Base-by-base conservation (phyloP, 1,284 basidiomycete species). In the Sporisorium graminicola region DNA sequence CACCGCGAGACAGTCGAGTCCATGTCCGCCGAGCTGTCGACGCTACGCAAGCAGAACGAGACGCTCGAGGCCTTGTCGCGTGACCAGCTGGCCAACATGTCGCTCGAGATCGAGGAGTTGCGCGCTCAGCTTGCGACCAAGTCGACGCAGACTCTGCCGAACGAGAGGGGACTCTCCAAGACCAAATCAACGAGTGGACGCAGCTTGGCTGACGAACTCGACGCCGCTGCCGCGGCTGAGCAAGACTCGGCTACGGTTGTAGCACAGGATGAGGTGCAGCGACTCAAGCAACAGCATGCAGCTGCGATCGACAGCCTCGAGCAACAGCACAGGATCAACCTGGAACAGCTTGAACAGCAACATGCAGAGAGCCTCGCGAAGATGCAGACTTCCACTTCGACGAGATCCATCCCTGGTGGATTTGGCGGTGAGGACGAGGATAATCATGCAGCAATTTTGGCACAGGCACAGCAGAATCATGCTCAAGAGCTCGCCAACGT, bases 191-290 rank as follows among this genome's bases (percentile, higher is more conserved):
- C 55, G 49, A 58, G 68, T 54, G 42, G 54, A 37, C 50, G 58
- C 35, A 75, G 65, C 89, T 98, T 63, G 95, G 98, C 88, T 91
- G 95, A 59, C 96, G 95, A 16, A 93, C 94, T 5, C 94, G 94
- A 58, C 16, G 66, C 61, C n/a, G 66, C 56, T 12, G 46, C 68
- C 5, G 58, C 37, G 6, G 68, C 63, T 29, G 74, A 79, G 64
- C 65, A 67, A 18, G 37, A 65, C n/a, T 9, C 57, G 8, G 55
- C 53, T 18, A 44, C 18, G 5, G 31, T 29, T 14, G 53, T 49
- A 3, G 26, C 35, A 9, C 49, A 40, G 7, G 54, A 43, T 5
- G 63, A 71, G 18, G 13, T 63, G n/a, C 55, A 72, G 12, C 58
- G 47, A 24, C 49, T 72, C n/a, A 55, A 57, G 52, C 53, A 67